Conservation (phyloP, 305 asterid genomes). For the Withania somnifera region DNA sequence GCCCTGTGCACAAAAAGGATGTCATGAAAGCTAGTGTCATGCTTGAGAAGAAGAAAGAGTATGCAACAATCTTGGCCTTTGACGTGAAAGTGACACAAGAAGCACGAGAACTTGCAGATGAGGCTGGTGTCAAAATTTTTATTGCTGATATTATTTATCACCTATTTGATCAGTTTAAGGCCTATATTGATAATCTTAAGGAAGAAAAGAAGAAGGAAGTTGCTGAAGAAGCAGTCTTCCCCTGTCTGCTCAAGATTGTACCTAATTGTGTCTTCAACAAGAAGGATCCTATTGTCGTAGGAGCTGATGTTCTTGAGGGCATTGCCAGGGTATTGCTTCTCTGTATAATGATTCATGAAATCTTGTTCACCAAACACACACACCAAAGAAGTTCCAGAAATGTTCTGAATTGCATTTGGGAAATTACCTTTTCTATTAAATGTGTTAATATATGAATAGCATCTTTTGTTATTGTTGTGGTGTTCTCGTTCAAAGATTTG, state of each 20-base stretch:
- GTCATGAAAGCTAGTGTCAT: constrained; percentile 97
- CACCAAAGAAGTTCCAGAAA: background rate
- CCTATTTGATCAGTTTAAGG: constrained; percentile 94
- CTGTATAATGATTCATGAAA: background rate
- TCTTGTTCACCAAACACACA: background rate
- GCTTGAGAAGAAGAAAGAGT: constrained; percentile 98
- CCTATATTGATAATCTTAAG: constrained; percentile 82
- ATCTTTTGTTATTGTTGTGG: background rate
- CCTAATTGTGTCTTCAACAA: constrained; percentile 80
- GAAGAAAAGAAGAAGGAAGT: constrained; percentile 94
- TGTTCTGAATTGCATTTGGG: background rate
- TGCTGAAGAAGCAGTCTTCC: constrained; percentile 93
- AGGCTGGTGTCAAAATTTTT: constrained; percentile 77
- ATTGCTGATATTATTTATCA: constrained; percentile 93
- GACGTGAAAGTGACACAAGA: constrained; percentile 92
- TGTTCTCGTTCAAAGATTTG: background rate
- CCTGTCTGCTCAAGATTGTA: constrained; percentile 82
- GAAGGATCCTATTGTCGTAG: constrained; percentile 96
- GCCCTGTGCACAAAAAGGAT: constrained; percentile 90
- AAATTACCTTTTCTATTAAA: background rate
- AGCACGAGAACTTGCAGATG: constrained; percentile 92
- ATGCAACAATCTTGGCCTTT: constrained; percentile 83
- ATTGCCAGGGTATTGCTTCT: constrained; percentile 50
- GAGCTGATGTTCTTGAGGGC: constrained; percentile 86
- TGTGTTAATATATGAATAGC: background rate